Percentiles rank a stretch among this genome's conserved stretches.
Evolutionary conservation across 148 eudicot genomes (phyloP).

Genomic region (Chenopodium quinoa): DNA sequence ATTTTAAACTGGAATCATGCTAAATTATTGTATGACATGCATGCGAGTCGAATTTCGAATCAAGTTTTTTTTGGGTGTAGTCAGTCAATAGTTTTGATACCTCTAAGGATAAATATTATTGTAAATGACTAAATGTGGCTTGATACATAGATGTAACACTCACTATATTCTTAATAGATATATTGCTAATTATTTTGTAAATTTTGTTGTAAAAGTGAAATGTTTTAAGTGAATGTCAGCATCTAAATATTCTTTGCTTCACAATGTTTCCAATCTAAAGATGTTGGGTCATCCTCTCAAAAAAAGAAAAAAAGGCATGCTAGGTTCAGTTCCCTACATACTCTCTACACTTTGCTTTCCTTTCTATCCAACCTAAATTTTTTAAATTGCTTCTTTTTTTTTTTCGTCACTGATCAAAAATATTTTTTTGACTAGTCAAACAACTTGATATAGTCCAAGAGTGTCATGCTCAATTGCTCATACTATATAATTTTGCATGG

Average conservation of each 20-base stretch:
- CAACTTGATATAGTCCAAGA: neutral
- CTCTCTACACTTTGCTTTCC: neutral
- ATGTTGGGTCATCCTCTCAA: neutral
- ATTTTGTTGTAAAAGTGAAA: no score
- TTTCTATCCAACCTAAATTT: neutral
- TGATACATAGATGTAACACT: no score
- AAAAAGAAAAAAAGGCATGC: neutral
- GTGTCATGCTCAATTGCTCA: neutral
- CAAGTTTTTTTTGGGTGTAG: no score
- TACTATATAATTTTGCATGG: conserved; percentile 1
- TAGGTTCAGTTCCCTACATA: neutral
- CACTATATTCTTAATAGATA: no score
- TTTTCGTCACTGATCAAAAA: neutral
- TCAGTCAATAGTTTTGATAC: no score
- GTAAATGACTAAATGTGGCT: no score
- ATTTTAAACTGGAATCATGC: no score
- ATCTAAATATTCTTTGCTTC: conserved; percentile 6
- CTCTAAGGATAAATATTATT: no score
- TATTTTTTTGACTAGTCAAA: neutral
- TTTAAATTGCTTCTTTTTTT: neutral
- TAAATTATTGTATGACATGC: no score
- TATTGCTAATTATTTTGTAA: neutral
- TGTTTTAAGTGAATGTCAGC: neutral
- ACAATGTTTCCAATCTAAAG: neutral
- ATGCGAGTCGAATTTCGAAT: no score